Evolutionary conservation across 78 protist genomes (phyloP), one percentile per base, ranked within the genome.

Genomic region (Dictyostelium brefeldianum): DNA sequence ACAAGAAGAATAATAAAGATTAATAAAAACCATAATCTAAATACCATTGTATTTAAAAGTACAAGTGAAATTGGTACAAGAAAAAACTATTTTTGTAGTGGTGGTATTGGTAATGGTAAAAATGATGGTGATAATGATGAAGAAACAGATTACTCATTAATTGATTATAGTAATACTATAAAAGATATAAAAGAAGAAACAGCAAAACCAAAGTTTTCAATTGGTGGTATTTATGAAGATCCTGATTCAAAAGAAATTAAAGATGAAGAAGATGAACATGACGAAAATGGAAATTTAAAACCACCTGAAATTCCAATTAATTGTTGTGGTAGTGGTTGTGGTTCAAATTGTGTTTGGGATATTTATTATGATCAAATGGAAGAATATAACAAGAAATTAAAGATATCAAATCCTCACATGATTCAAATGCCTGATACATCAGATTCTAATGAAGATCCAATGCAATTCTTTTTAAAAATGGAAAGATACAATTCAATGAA

Each of bases 391-490:
- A 56, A 73, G 25, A 84, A 84, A 79, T 54, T 71, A 65, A 84
- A 74, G 54, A 51, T n/a, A 70, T 14, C 56, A 17, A 27, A 83
- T 54, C 91, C 91, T 11, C 41, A 83, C 54, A 51, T 48, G 20
- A 53, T 29, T 10, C 56, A 36, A 4, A 69, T 43, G 18, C 47
- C 78, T 4, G 41, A 54, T 48, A 84, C 92, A 5, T 48, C 92
- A 8, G 75, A 75, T 57, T 50, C 74, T 25, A 71, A 71, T 53
- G 92, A 84, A 59, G 92, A 84, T 48, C 92, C 92, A 18, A 84
- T 84, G 92, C 92, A 84, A 74, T 84, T 47, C 81, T 84, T 84
- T 78, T 73, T 84, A 80, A 84, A 84, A 51, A 84, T 84, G 92
- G 92, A 74, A n/a, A 29, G 81, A 48, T 74, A 53, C 20, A 73